Conservation (phyloP, 2,329 filamentous ascomycete species). For the Fusarium robinianum region DNA sequence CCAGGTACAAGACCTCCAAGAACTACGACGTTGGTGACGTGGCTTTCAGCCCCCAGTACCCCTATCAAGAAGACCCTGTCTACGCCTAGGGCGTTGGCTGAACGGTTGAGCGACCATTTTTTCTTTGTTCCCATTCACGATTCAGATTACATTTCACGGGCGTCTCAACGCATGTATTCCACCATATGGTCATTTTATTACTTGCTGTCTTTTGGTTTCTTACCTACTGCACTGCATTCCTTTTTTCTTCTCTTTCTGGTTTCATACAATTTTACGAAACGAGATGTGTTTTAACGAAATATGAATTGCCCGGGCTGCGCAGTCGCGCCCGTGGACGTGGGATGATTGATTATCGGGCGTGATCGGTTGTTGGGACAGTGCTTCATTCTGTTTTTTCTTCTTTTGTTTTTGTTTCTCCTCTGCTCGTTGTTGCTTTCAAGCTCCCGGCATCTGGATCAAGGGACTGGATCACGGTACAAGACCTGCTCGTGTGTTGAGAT, state of each 20-base stretch:
- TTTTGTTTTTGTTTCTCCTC: constrained; percentile 20
- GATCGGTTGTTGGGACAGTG: constrained; percentile 24
- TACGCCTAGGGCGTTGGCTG: constrained; percentile 23
- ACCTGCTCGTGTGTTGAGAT: constrained; percentile 27
- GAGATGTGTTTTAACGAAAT: constrained; percentile 43
- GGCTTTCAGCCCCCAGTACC: constrained; percentile 39
- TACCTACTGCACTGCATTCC: no score
- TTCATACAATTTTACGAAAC: constrained; percentile 38
- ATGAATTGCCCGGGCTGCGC: constrained; percentile 35
- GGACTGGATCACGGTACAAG: constrained; percentile 26
- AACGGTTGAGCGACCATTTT: neutral
- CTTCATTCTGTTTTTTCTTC: constrained; percentile 18
- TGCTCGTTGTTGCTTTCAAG: constrained; percentile 20
- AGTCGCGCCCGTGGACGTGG: constrained; percentile 32
- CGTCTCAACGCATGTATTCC: constrained; percentile 36
- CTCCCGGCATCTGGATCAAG: constrained; percentile 26
- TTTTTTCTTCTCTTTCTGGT: constrained; percentile 33
- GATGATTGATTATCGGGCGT: constrained; percentile 36
- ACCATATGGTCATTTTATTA: constrained; percentile 27
- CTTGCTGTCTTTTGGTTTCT: constrained; percentile 20
- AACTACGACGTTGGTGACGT: constrained; percentile 39
- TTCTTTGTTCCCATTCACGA: constrained; percentile 15
- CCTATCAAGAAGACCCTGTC: constrained; percentile 34
- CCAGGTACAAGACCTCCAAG: constrained; percentile 44
- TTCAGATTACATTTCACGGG: constrained; percentile 36